Conservation (phyloP, 169 alveolate species). For the Cyclospora cayetanensis region DNA sequence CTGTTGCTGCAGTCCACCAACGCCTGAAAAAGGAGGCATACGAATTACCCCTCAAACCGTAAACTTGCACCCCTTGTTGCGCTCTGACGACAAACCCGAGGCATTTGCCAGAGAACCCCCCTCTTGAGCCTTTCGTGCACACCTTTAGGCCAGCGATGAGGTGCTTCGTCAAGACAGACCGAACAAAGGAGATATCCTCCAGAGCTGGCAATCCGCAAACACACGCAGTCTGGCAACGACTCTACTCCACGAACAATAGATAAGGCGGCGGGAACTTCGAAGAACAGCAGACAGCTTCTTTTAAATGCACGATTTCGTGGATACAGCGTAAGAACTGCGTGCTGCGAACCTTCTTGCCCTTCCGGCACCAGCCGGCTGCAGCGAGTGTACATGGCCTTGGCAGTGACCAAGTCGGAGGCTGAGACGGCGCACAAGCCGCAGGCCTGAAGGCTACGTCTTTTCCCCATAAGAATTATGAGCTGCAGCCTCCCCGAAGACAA, state of each 20-base stretch:
- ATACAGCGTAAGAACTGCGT: no score
- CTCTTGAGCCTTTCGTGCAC: no score
- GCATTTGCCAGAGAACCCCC: no score
- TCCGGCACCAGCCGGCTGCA: conserved; percentile 50
- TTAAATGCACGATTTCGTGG: no score
- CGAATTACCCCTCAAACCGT: not conserved
- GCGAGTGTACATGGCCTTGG: conserved; percentile 51
- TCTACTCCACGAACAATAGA: no score
- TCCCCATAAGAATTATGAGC: no score
- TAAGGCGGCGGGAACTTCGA: no score
- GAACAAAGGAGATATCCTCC: not conserved
- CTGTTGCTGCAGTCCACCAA: conserved; percentile 35
- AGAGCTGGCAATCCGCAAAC: not conserved
- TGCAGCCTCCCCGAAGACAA: no score
- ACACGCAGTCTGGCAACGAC: not conserved
- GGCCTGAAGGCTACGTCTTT: not conserved
- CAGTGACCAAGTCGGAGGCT: conserved; percentile 12
- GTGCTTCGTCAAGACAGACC: not conserved
- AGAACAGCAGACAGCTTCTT: no score
- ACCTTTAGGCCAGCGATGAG: conserved; percentile 30
- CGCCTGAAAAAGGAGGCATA: not conserved
- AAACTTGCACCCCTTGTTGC: not conserved
- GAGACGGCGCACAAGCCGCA: conserved; percentile 18
- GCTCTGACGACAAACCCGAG: not conserved
- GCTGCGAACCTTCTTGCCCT: conserved; percentile 11